Percentiles rank a stretch among this genome's conserved stretches.
These are phyloP conservation scores for Mycogone perniciosa DNA, from an alignment of 2,329 filamentous ascomycete genomes.

Conservation along the genomic window DNA sequence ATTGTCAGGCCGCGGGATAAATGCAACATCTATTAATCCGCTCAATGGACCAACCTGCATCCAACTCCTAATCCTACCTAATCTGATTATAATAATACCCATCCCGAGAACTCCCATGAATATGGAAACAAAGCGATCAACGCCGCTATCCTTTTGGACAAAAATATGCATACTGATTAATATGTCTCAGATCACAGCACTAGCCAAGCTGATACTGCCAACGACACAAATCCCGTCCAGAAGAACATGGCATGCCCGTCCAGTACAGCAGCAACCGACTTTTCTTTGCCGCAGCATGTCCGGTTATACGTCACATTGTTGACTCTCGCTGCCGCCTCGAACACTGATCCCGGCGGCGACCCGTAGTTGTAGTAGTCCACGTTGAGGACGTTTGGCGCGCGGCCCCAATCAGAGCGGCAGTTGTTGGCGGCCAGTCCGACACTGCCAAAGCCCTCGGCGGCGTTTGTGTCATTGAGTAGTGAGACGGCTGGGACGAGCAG, in stretches of 20 bases:
- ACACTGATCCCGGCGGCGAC: slow-evolving; percentile 62
- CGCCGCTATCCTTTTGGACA: no score
- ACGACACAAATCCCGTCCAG: slow-evolving; percentile 16
- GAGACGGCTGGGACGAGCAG: slow-evolving; percentile 68
- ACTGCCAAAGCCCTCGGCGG: slow-evolving; percentile 56
- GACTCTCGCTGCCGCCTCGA: slow-evolving; percentile 60
- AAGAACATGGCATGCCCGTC: neutral
- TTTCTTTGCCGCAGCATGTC: slow-evolving; percentile 46
- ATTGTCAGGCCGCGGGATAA: no score
- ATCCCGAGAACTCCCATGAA: no score
- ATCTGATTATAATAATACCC: no score
- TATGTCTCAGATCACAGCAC: neutral
- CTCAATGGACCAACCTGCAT: no score
- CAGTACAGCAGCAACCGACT: slow-evolving; percentile 21
- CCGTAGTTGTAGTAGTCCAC: slow-evolving; percentile 82
- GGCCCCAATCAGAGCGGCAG: slow-evolving; percentile 57
- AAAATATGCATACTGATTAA: neutral
- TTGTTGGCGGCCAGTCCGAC: slow-evolving; percentile 58
- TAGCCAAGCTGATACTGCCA: slow-evolving; percentile 15
- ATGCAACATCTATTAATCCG: no score
- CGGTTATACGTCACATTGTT: slow-evolving; percentile 67
- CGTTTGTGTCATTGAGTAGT: slow-evolving; percentile 66
- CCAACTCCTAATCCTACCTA: no score
- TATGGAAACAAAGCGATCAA: no score
- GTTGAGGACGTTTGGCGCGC: slow-evolving; percentile 70